A percentile compares a stretch with the other conserved stretches of the same genome.
Evolutionary conservation across 2,329 filamentous ascomycete genomes (phyloP).

Genomic region (Aspergillus bombycis): DNA sequence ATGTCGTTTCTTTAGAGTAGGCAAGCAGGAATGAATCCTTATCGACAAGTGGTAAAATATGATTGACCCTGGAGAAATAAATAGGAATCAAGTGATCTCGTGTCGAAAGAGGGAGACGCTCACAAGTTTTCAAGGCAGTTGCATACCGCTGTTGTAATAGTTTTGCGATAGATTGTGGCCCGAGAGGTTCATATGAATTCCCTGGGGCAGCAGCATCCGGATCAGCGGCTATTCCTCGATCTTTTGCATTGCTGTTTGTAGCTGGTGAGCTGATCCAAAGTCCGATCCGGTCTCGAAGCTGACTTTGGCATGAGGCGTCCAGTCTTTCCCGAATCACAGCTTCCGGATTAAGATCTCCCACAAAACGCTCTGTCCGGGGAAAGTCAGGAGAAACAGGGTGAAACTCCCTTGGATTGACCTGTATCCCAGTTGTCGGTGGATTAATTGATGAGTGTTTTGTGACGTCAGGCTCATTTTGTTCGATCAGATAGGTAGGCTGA

Average conservation of each 20-base stretch:
- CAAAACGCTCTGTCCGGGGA: slow-evolving; percentile 36
- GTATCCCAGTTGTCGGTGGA: not conserved
- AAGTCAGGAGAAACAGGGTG: slow-evolving; percentile 14
- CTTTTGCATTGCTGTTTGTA: slow-evolving; percentile 13
- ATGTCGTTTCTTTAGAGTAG: slow-evolving; percentile 29
- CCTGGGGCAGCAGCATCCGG: not conserved
- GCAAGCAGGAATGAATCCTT: slow-evolving; percentile 28
- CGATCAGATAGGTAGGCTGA: not conserved
- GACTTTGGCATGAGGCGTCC: slow-evolving; percentile 26
- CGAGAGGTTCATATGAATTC: slow-evolving; percentile 1
- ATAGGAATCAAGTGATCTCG: slow-evolving; percentile 36
- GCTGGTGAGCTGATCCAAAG: slow-evolving; percentile 36
- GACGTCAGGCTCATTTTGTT: not conserved
- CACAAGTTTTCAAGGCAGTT: slow-evolving; percentile 31
- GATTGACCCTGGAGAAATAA: slow-evolving; percentile 43
- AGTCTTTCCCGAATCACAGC: slow-evolving; percentile 40
- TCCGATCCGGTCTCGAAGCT: slow-evolving; percentile 34
- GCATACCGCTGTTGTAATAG: slow-evolving; percentile 29
- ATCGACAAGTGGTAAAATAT: slow-evolving; percentile 42
- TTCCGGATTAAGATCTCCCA: slow-evolving; percentile 47
- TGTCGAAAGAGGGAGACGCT: slow-evolving; percentile 36
- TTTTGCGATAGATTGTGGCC: slow-evolving; percentile 16
- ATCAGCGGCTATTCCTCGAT: slow-evolving; percentile 2
- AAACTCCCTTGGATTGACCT: not conserved
- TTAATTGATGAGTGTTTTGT: slow-evolving; percentile 1